These are phyloP conservation scores for Phytopythium litorale DNA, from an alignment of 352 stramenopile species.

Conservation along the genomic window DNA sequence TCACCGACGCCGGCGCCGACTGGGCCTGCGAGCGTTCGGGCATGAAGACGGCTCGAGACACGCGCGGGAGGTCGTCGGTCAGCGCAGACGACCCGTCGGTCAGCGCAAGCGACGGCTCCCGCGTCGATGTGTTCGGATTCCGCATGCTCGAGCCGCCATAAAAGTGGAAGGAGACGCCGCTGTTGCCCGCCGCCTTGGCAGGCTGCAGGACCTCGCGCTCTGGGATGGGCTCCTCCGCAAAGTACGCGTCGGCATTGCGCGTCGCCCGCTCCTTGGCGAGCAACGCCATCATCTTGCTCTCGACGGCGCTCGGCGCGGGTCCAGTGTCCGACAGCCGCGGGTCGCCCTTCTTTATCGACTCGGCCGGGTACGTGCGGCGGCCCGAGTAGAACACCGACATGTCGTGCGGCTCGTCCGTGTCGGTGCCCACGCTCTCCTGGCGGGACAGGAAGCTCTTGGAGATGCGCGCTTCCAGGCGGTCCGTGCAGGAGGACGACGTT, in stretches of 20 bases:
- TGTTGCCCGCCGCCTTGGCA: constrained; percentile 14
- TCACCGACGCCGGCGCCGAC: constrained; percentile 8
- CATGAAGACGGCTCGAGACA: constrained; percentile 45
- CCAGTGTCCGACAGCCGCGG: constrained; percentile 35
- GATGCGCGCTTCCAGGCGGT: constrained; percentile 65
- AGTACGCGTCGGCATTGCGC: constrained; percentile 9
- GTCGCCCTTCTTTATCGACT: constrained; percentile 47
- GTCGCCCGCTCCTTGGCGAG: constrained; percentile 30
- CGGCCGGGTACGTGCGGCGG: constrained; percentile 61
- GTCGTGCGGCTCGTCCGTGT: constrained; percentile 27
- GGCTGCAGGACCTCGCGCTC: constrained; percentile 10
- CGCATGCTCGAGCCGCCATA: constrained; percentile 25
- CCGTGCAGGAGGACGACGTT: constrained; percentile 30
- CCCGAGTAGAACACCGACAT: constrained; percentile 51
- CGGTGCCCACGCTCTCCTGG: constrained; percentile 22
- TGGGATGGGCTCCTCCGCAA: constrained; percentile 11
- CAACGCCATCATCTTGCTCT: constrained; percentile 38
- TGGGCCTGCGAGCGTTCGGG: constrained; percentile 8
- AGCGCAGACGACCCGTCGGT: constrained; percentile 13
- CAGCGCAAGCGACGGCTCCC: constrained; percentile 13
- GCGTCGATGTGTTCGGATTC: neutral
- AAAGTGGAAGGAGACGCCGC: constrained; percentile 64
- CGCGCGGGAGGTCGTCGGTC: constrained; percentile 23
- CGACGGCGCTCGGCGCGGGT: constrained; percentile 10
- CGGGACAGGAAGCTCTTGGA: constrained; percentile 42